Base-by-base conservation (phyloP, 257 asterid species). In the Nicotiana attenuata region DNA sequence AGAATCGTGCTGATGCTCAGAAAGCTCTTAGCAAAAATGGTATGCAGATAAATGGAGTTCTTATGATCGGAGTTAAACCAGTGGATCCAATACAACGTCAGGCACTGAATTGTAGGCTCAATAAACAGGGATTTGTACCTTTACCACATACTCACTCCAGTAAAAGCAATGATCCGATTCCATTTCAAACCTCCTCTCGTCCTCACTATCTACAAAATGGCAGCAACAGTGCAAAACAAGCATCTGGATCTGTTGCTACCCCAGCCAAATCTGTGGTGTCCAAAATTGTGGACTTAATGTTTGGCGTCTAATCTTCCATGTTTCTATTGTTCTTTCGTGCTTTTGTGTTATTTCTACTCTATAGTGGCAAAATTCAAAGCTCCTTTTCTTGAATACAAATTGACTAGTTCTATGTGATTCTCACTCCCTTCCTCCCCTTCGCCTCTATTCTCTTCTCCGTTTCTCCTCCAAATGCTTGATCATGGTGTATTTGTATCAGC, bases 21-120 rank as follows among this genome's bases (percentile, higher is more conserved):
- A 93, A 89, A 86, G 99, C 99, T 79, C 94, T 96, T 10, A 85
- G 90, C 89, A 96, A 88, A 89, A 92, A 94, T 1, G 98, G 98
- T 65, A 87, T 83, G 89, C 93, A 89, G 83, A 88, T 96, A 84
- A 94, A 96, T 50, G 98, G 98, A 68, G 97, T 91, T 78, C 97
- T 96, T 60, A 94, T 96, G 65, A 86, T 96, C 9, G 99, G 99
- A 67, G 99, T 94, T 85, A 96, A 96, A 87, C 93, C 88, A 7
- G 95, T 91, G 66, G 98, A 96, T 85, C 97, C 93, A 9, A 88
- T 91, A 89, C 98, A 94, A 86, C 91, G 93, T 1, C 95, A 88
- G 50, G 91, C 88, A 16, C 89, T 96, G 65, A 89, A 92, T 29
- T 97, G 93, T 82, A 90, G 92, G 86, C 89, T 92, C 73, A 92